Evolutionary conservation across 352 stramenopile genomes (phyloP).

Genomic region (Phytophthora fragariaefolia): DNA sequence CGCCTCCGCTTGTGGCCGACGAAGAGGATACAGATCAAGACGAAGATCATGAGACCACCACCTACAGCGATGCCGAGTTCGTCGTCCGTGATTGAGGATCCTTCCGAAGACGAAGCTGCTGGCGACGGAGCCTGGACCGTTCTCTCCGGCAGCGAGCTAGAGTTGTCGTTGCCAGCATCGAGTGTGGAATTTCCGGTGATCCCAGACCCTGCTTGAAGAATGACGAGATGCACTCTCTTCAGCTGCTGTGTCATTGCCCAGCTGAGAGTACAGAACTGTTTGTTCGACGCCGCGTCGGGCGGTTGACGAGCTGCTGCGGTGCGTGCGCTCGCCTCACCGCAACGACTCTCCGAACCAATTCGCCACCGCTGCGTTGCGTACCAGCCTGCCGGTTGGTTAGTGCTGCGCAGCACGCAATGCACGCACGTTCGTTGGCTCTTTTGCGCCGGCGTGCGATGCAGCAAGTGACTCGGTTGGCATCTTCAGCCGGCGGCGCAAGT

Average conservation of each 20-base stretch:
- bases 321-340: conserved; percentile 28
- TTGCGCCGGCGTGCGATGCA: conserved; percentile 26
- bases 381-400: conserved; percentile 31
- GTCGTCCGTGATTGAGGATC: conserved; percentile 24
- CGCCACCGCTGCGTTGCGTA: conserved; percentile 24
- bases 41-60: conserved; percentile 23
- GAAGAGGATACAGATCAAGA: conserved; percentile 33
- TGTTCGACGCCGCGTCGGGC: conserved; percentile 6
- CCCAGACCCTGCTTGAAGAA: conserved; percentile 9
- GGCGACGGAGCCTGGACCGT: conserved; percentile 21
- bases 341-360: conserved; percentile 26
- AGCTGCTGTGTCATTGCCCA: conserved; percentile 15
- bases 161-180: conserved; percentile 16
- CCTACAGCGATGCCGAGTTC: conserved; percentile 37
- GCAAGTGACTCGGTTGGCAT: conserved; percentile 14
- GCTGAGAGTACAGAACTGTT: neutral
- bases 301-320: conserved; percentile 18
- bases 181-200: conserved; percentile 1
- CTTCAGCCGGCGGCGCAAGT: conserved; percentile 23
- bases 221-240: conserved; percentile 20
- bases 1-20: conserved; percentile 25
- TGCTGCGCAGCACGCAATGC: conserved; percentile 13
- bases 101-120: conserved; percentile 17
- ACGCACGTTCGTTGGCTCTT: conserved; percentile 21
- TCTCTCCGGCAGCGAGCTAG: conserved; percentile 14